Base-by-base conservation (phyloP, 2,329 filamentous ascomycete genomes). In the Tolypocladium tropicale region DNA sequence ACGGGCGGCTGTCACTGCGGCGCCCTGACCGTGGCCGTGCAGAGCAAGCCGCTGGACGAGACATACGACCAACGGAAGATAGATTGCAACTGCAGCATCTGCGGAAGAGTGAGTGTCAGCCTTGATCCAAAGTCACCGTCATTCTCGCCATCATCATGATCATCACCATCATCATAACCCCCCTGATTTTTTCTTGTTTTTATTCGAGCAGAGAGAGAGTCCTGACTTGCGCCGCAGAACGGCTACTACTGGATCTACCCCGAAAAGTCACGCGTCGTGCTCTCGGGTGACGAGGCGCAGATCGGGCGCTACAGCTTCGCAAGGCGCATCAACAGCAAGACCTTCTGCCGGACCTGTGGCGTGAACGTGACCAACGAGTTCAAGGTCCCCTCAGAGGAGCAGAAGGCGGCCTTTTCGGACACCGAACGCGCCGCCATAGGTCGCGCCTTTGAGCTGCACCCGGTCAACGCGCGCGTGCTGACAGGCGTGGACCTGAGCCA, bases 1-100 rank as follows among this genome's bases (percentile, higher is more conserved):
- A 73, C 74, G 16, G 79, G 78, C 10, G 74, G 75, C 63, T 82
- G 79, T 63, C 78, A 81, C 65, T 82, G 79, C 63, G 78, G 78
- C 32, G 73, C 72, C 23, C 68, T 81, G 28, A 73, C 67, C 18
- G 55, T 78, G 1, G 74, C 76, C 1, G 43, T 79, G 37, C 71
- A 68, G 53, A 68, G 68, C 56, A 72, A 73, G 59, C 71, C 76
- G 1, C 61, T 81, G 11, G 70, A 76, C 61, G 69, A 65, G 62
- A 72, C 63, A 12, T 69, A 59, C 32, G 55, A 64, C 3, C 69
- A 68, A 14, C 53, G 14, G 1, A 58, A 72, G 6, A 28, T 67
- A 1, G 74, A 78, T 53, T 81, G 78, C 67, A 77, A 79, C 64
- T 81, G 79, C 70, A 80, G 78, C 62, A 71, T 73, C 60, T 80